These are phyloP conservation scores for Taphrina sp. DNA, from an alignment of 1,139 yeast genomes.

Conservation along the genomic window DNA sequence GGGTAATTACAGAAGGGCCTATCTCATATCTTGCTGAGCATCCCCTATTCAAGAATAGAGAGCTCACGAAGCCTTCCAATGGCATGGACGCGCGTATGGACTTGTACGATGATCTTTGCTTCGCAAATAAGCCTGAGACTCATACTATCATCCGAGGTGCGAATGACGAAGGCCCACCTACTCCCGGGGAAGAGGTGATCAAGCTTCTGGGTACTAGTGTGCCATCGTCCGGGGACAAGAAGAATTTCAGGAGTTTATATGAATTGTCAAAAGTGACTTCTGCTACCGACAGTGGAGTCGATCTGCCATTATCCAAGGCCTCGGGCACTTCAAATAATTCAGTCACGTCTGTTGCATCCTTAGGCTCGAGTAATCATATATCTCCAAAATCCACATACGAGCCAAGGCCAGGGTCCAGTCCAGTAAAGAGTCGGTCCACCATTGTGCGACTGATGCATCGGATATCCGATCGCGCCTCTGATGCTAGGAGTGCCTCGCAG, in stretches of 20 bases:
- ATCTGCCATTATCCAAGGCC: conserved; percentile 6
- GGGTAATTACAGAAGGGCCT: conserved; percentile 66
- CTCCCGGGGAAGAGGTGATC: conserved; percentile 17
- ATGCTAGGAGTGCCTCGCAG: background rate
- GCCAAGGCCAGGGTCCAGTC: conserved; percentile 1
- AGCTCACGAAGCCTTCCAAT: conserved; percentile 2
- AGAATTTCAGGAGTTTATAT: conserved; percentile 12
- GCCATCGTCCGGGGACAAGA: conserved; percentile 15
- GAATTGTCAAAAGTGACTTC: conserved; percentile 13
- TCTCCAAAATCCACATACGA: background rate
- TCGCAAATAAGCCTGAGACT: background rate
- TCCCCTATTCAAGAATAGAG: conserved; percentile 20
- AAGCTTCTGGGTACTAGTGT: conserved; percentile 23
- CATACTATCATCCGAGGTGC: background rate
- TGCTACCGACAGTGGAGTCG: background rate
- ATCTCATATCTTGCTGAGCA: conserved; percentile 53
- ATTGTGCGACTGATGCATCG: conserved; percentile 5
- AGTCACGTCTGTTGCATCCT: background rate
- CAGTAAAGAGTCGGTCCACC: conserved; percentile 1
- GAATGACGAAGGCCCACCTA: background rate
- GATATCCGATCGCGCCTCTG: conserved; percentile 1
- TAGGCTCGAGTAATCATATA: background rate
- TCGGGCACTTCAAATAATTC: conserved; percentile 1
- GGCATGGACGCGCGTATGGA: conserved; percentile 18
- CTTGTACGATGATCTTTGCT: conserved; percentile 24